phyloP scores from a whole-genome alignment of 805 yeast genomes.

The Zygoascus ofunaensis region DNA sequence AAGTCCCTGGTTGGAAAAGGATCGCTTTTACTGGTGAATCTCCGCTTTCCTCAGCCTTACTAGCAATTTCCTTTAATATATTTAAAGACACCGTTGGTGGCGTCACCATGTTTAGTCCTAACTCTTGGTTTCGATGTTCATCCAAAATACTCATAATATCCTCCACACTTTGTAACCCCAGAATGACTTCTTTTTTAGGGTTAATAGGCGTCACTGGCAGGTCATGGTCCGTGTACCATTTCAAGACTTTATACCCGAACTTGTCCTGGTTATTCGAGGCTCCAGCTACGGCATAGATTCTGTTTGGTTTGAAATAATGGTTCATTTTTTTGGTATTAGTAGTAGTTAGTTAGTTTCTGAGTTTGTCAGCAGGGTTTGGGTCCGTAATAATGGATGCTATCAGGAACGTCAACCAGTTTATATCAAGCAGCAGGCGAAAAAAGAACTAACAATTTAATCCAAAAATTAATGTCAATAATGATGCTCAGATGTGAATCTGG shows the following conservation, averaged over 20 bases:
- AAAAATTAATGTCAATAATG: too few species aligned
- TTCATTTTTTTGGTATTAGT: slow-evolving; percentile 19
- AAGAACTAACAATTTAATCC: too few species aligned
- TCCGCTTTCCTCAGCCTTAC: slow-evolving; percentile 13
- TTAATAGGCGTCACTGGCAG: slow-evolving; percentile 61
- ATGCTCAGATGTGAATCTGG: neutral
- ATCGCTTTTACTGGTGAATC: slow-evolving; percentile 39
- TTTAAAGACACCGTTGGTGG: slow-evolving; percentile 56
- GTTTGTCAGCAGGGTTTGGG: neutral
- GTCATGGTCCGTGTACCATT: slow-evolving; percentile 53
- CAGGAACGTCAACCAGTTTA: too few species aligned
- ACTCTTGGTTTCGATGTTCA: slow-evolving; percentile 28
- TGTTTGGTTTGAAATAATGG: slow-evolving; percentile 41
- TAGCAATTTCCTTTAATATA: slow-evolving; percentile 33
- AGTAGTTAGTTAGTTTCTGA: slow-evolving; percentile 9
- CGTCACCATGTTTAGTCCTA: slow-evolving; percentile 57
- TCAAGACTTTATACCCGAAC: slow-evolving; percentile 59
- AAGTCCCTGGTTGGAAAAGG: slow-evolving; percentile 85
- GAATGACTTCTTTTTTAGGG: slow-evolving; percentile 43
- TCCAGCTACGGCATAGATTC: slow-evolving; percentile 59
- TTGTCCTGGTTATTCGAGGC: slow-evolving; percentile 57
- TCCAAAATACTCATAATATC: slow-evolving; percentile 19
- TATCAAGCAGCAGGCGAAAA: too few species aligned
- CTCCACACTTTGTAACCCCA: slow-evolving; percentile 33
- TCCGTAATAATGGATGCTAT: too few species aligned